Base-by-base conservation (phyloP, 345 rosid genomes). In the Sisymbrium altissimum region DNA sequence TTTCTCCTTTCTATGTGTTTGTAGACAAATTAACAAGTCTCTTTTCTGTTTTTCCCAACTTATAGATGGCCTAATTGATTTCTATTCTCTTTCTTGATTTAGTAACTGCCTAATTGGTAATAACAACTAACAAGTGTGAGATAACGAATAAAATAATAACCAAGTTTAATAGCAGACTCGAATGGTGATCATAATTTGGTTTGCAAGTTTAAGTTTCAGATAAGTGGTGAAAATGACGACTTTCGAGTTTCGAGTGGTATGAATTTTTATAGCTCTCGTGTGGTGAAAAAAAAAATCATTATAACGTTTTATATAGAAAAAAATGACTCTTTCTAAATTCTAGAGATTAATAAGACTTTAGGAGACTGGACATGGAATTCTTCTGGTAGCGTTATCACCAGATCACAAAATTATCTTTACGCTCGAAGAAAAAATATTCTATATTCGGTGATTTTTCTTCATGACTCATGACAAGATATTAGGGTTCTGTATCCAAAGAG, bases 1-100 rank as follows among this genome's bases (percentile, higher is more conserved):
- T 21, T 66, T 66, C 40, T 46, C 12, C 27, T 73, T 73, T 46
- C 46, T 61, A 4, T 33, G 40, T 43, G 52, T 46, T 50, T 46
- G 60, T 17, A 46, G 25, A 57, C 66, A 45, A 63, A 53, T 72
- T 54, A 63, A 64, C 36, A 13, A 40, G 21, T 25, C 40, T 48
- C 18, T 71, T 25, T 59, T 70, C 41, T 41, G 9, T 41, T 13
- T 40, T 32, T 21, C 30, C 65, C 55, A 49, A 10, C 55, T 35
- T 32, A 32, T 29, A 29, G 1, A 13, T 52, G 38, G 19, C 27
- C 29, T 21, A 41, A 69, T 25, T 69, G 30, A 41, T 41, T 55
- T 29, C 6, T 30, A 1, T 56, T 68, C 3, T 32, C 43, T 17
- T 55, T 40, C 62, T 56, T 69, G 55, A 32, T 57, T n/a, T 44